Conservation (phyloP, 2,329 filamentous ascomycete genomes). For the Ceratocystis smalleyi region DNA sequence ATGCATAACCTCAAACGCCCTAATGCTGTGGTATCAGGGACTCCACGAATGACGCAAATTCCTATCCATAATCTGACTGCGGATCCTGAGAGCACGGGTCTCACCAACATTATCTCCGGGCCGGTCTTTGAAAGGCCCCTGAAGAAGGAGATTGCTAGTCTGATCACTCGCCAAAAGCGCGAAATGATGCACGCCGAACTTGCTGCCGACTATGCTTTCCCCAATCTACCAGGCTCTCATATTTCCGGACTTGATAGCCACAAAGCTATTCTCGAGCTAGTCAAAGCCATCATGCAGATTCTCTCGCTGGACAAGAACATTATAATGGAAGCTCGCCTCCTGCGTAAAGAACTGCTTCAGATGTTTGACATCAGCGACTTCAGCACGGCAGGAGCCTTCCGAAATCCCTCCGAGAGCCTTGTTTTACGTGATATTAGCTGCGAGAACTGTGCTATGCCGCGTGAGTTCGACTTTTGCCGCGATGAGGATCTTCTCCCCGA, state of each 20-base stretch:
- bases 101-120: slow-evolving; percentile 49
- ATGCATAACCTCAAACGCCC: slow-evolving; percentile 80
- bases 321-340: slow-evolving; percentile 67
- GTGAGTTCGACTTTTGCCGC: slow-evolving; percentile 82
- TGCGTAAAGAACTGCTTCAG: slow-evolving; percentile 75
- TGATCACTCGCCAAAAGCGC: slow-evolving; percentile 74
- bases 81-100: slow-evolving; percentile 34
- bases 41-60: slow-evolving; percentile 41
- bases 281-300: slow-evolving; percentile 87
- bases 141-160: slow-evolving; percentile 68
- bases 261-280: slow-evolving; percentile 53
- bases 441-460: slow-evolving; percentile 74
- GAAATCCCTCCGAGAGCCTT: slow-evolving; percentile 66
- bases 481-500: slow-evolving; percentile 65
- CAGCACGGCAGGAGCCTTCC: slow-evolving; percentile 69
- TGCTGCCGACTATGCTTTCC: slow-evolving; percentile 74
- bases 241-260: slow-evolving; percentile 20
- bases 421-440: slow-evolving; percentile 65
- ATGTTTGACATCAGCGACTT: slow-evolving; percentile 95
- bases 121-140: slow-evolving; percentile 75
- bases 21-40: slow-evolving; percentile 26
- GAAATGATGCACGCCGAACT: slow-evolving; percentile 83
- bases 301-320: slow-evolving; percentile 82
- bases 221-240: slow-evolving; percentile 59
- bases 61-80: slow-evolving; percentile 43